Conservation (phyloP, 352 stramenopile species). For the Phytopythium delawarense region DNA sequence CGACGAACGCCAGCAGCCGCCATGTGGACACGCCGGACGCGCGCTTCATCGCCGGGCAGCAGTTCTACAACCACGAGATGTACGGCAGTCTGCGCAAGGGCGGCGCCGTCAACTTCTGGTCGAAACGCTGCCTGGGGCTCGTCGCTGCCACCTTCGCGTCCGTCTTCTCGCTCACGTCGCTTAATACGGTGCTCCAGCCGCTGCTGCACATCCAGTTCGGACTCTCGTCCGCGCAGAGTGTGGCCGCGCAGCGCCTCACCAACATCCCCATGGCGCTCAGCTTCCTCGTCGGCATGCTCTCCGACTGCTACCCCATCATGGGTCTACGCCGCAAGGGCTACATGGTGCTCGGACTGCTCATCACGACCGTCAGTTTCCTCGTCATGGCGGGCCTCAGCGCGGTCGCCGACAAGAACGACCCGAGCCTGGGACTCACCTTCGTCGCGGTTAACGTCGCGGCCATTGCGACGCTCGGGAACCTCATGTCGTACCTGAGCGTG, state of each 20-base stretch:
- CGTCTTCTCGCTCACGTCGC: slow-evolving; percentile 31
- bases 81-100: slow-evolving; percentile 45
- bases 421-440: slow-evolving; percentile 10
- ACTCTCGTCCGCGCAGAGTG: slow-evolving; percentile 14
- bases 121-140: slow-evolving; percentile 27
- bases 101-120: slow-evolving; percentile 35
- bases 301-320: slow-evolving; percentile 77
- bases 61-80: slow-evolving; percentile 57
- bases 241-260: slow-evolving; percentile 24
- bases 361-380: slow-evolving; percentile 24
- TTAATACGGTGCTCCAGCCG: slow-evolving; percentile 19
- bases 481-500: slow-evolving; percentile 27
- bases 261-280: slow-evolving; percentile 67
- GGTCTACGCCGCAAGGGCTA: slow-evolving; percentile 76
- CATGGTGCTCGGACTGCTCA: slow-evolving; percentile 49
- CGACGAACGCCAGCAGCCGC: background rate
- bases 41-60: slow-evolving; percentile 13
- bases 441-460: slow-evolving; percentile 19
- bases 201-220: slow-evolving; percentile 27
- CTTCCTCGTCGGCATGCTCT: slow-evolving; percentile 76
- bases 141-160: slow-evolving; percentile 40
- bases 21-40: background rate
- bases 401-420: slow-evolving; percentile 12
- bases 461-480: slow-evolving; percentile 23
- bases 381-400: slow-evolving; percentile 26